Conservation (phyloP, 2,329 filamentous ascomycete genomes). For the Arthrobotrys pseudoclavata region DNA sequence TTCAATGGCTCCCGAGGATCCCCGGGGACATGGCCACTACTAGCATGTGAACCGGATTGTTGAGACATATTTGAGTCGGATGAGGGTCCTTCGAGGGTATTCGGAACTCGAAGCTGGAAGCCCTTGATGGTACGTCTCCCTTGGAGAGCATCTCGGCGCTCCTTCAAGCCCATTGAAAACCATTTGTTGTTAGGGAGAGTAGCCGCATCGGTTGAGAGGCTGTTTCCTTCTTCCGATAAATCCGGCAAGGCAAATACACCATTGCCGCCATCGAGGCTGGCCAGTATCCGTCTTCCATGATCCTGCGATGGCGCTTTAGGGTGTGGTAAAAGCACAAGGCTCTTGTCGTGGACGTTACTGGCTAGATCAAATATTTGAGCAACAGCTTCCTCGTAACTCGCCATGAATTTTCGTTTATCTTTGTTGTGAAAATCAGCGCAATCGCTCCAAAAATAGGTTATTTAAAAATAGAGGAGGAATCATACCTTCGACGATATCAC, state of each 20-base stretch:
- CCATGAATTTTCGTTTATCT: conserved; percentile 69
- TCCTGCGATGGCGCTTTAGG: conserved; percentile 72
- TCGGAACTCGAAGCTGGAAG: conserved; percentile 14
- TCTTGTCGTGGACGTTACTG: conserved; percentile 77
- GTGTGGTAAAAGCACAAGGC: conserved; percentile 86
- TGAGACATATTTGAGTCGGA: conserved; percentile 42
- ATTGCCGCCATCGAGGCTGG: conserved; percentile 67
- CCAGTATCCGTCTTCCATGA: conserved; percentile 70
- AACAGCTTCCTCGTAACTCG: conserved; percentile 81
- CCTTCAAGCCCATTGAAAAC: conserved; percentile 48
- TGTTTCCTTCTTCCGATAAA: not conserved
- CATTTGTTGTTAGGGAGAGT: conserved; percentile 31
- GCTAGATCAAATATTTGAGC: conserved; percentile 91
- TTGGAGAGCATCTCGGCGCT: conserved; percentile 38
- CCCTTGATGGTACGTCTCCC: conserved; percentile 33
- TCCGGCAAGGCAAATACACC: conserved; percentile 51
- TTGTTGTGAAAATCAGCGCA: conserved; percentile 67
- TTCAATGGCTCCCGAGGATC: conserved; percentile 34
- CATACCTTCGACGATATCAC: conserved; percentile 69
- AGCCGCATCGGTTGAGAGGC: conserved; percentile 12
- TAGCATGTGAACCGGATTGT: not conserved
- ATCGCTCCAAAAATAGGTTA: conserved; percentile 63
- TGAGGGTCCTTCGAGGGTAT: conserved; percentile 30
- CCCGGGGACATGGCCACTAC: conserved; percentile 2
- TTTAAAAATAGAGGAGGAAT: conserved; percentile 69